A percentile compares a stretch with the other conserved stretches of the same genome.
Conservation (phyloP, 2,329 filamentous ascomycete genomes). For the Aspergillus neoniger region DNA sequence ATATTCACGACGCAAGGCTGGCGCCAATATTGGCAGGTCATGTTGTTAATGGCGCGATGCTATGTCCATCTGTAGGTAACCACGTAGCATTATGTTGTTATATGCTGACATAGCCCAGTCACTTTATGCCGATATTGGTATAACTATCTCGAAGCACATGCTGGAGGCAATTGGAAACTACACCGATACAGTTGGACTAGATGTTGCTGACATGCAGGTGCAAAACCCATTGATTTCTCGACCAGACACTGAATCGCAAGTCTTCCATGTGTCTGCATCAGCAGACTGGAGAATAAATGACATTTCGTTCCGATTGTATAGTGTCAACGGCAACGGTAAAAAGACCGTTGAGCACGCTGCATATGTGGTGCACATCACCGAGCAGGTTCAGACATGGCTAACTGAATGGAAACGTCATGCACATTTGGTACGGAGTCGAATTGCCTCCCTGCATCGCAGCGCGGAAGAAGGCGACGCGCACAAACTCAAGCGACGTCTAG, state of each 20-base stretch:
- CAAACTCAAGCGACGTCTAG: conserved; percentile 72
- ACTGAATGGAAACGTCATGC: conserved; percentile 58
- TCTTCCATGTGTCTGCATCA: conserved; percentile 11
- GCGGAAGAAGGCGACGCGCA: conserved; percentile 67
- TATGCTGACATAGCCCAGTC: conserved; percentile 43
- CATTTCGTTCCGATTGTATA: conserved; percentile 9
- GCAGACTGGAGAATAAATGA: conserved; percentile 5
- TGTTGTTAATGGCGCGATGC: conserved; percentile 65
- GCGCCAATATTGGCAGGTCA: conserved; percentile 64
- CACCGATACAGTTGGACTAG: conserved; percentile 58
- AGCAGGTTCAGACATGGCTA: conserved; percentile 1
- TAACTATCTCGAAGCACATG: conserved; percentile 67
- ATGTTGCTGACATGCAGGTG: conserved; percentile 68
- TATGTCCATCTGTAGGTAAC: conserved; percentile 54
- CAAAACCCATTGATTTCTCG: conserved; percentile 64
- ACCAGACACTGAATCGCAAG: neutral
- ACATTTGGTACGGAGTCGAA: conserved; percentile 67
- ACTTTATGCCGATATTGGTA: conserved; percentile 64
- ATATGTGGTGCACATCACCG: conserved; percentile 1
- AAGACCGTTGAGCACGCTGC: conserved; percentile 10
- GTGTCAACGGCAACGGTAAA: conserved; percentile 5
- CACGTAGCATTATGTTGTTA: neutral
- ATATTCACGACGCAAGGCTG: conserved; percentile 11
- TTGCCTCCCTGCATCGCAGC: conserved; percentile 59
- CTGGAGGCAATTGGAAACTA: conserved; percentile 52